Base-by-base conservation (phyloP, 2,329 filamentous ascomycete species). In the Exophiala viscosa region DNA sequence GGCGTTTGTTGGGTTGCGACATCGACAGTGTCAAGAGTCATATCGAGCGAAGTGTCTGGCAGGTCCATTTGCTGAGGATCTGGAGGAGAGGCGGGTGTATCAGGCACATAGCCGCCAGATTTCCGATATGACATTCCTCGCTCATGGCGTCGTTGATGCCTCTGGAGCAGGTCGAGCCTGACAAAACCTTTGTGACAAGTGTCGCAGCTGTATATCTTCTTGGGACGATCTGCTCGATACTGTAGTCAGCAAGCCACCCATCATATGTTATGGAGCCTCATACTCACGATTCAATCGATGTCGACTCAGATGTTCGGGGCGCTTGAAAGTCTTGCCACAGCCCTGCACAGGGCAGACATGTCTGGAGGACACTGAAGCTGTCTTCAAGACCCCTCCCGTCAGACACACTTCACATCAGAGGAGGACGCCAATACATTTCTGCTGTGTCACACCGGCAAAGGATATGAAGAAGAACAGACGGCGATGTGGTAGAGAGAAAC, bases 111-210 rank as follows among this genome's bases (percentile, higher is more conserved):
- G 11, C 62, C 63, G 11, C 62, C 63, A 17, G 58, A 63, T 18
- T 64, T 65, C 31, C 62, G 60, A 51, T 57, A 62, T 50, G 53
- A 62, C 64, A 65, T 65, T 17, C 64, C 64, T 41, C 55, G 57
- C 32, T 62, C 62, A 58, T 66, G 64, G 33, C 63, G 60, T 46
- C 59, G 58, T 34, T 64, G 52, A 47, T 66, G 64, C 36, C 64
- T 54, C 17, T 59, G 57, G 17, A 65, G 50, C n/a, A 65, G 48
- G 49, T 65, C 63, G 45, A 58, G 38, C 54, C 60, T 18, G 23
- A 65, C 62, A 50, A 64, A 64, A 17, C 50, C 52, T 48, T 63
- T 65, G 7, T 60, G 60, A 41, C 63, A 64, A 39, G 23, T 39
- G 3, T 33, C 48, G 14, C 48, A 51, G 8, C 10, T 42, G 18